Conservation (phyloP, 2,329 filamentous ascomycete genomes). For the Aspergillus oerlinghausenensis region DNA sequence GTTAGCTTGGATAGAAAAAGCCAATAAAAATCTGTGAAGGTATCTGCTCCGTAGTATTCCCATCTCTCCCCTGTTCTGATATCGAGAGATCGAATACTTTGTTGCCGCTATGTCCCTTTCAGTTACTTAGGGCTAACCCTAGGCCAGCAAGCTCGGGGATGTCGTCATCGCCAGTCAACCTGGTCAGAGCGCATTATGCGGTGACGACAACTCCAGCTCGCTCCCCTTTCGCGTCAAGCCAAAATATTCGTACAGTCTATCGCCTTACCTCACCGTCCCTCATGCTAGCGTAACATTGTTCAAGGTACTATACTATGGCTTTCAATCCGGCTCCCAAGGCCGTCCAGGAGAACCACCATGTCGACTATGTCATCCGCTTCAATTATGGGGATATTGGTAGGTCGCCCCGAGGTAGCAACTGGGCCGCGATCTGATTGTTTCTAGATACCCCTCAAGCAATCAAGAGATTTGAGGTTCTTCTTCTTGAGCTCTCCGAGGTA, state of each 20-base stretch:
- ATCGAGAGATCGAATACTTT: not conserved
- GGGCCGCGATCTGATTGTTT: slow-evolving; percentile 1
- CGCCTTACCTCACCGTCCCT: not conserved
- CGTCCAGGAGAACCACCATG: slow-evolving; percentile 57
- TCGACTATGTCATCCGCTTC: slow-evolving; percentile 88
- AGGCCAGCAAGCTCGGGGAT: not conserved
- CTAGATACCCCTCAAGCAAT: slow-evolving; percentile 66
- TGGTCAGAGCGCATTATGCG: not conserved
- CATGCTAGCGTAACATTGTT: not conserved
- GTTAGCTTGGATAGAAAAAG: not conserved
- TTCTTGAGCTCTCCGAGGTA: slow-evolving; percentile 68
- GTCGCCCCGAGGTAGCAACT: slow-evolving; percentile 9
- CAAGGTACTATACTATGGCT: slow-evolving; percentile 20
- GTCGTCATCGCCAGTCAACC: slow-evolving; percentile 3
- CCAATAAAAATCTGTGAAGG: not conserved
- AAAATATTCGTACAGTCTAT: not conserved
- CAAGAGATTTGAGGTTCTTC: slow-evolving; percentile 71
- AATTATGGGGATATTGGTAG: slow-evolving; percentile 64
- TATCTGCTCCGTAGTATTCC: not conserved
- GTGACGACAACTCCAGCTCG: not conserved
- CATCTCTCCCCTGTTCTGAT: not conserved
- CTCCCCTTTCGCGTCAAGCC: not conserved
- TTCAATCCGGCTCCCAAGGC: slow-evolving; percentile 22
- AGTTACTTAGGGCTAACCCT: slow-evolving; percentile 6
- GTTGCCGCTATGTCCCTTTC: not conserved